phyloP scores from a whole-genome alignment of 1,139 yeast species.

The Taiozyma sp. region DNA sequence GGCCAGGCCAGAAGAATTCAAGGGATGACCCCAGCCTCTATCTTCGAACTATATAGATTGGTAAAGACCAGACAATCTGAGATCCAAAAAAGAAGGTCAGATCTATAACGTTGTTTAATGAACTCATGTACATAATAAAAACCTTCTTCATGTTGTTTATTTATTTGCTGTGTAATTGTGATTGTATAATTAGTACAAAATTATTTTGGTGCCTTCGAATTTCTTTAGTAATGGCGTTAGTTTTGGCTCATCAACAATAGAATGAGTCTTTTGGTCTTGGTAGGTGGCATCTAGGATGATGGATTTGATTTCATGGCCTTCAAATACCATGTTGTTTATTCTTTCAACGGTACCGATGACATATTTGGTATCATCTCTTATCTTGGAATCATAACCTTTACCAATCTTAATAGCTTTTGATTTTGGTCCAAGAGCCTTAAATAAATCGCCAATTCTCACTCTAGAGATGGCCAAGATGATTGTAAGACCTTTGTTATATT shows the following conservation, averaged over 20 bases:
- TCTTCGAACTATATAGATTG: slow-evolving; percentile 53
- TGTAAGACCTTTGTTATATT: slow-evolving; percentile 25
- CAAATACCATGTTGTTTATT: slow-evolving; percentile 15
- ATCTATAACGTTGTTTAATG: not conserved
- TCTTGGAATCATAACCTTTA: slow-evolving; percentile 22
- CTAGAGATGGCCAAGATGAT: slow-evolving; percentile 19
- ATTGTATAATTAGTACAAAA: slow-evolving; percentile 10
- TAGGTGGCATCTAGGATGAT: slow-evolving; percentile 23
- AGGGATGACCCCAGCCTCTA: slow-evolving; percentile 88
- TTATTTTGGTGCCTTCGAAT: slow-evolving; percentile 22
- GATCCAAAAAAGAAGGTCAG: slow-evolving; percentile 14
- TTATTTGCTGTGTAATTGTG: not conserved
- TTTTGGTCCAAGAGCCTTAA: slow-evolving; percentile 22
- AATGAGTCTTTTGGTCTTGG: slow-evolving; percentile 22
- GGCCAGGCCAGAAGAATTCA: slow-evolving; percentile 95
- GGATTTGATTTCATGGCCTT: slow-evolving; percentile 18
- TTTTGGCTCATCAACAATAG: slow-evolving; percentile 22
- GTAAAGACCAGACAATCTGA: slow-evolving; percentile 21
- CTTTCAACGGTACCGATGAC: slow-evolving; percentile 24
- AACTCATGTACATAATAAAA: not conserved
- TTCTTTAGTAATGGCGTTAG: slow-evolving; percentile 18
- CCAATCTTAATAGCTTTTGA: slow-evolving; percentile 23
- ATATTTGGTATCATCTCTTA: slow-evolving; percentile 23
- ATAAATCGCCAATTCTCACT: slow-evolving; percentile 23
- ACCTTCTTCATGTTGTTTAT: not conserved